Conservation (phyloP, 345 rosid species). For the Rhodomyrtus tomentosa region DNA sequence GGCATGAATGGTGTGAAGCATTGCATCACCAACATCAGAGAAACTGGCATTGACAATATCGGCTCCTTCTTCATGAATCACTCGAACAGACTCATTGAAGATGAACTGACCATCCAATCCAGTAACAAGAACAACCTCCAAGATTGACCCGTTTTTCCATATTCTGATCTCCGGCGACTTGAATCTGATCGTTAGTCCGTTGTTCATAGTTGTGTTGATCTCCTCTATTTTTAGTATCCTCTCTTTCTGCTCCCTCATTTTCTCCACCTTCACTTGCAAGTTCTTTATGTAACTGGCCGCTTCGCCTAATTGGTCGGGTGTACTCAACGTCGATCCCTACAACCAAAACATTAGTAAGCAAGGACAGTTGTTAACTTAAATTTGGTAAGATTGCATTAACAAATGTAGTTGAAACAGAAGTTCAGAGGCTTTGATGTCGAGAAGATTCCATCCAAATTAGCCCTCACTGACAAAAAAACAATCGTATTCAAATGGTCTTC, state of each 20-base stretch:
- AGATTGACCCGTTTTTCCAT: neutral
- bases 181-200: neutral
- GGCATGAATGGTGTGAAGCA: constrained; percentile 25
- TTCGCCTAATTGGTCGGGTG: constrained; percentile 45
- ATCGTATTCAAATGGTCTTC: neutral
- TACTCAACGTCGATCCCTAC: constrained; percentile 19
- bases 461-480: neutral
- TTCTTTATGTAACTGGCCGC: constrained; percentile 50
- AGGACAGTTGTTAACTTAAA: neutral
- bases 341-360: neutral
- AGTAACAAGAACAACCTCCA: constrained; percentile 24
- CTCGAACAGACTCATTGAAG: constrained; percentile 23
- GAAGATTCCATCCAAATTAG: neutral
- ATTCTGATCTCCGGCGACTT: neutral
- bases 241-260: constrained; percentile 37
- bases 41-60: constrained; percentile 26
- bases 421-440: neutral
- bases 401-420: neutral
- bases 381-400: neutral
- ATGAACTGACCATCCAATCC: constrained; percentile 12
- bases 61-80: constrained; percentile 30
- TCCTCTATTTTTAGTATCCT: constrained; percentile 4
- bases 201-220: neutral
- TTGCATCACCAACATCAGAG: constrained; percentile 7
- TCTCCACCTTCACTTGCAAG: constrained; percentile 41